These are phyloP conservation scores for Naganishia sp. DNA, from an alignment of 1,284 basidiomycete species.

Conservation along the genomic window DNA sequence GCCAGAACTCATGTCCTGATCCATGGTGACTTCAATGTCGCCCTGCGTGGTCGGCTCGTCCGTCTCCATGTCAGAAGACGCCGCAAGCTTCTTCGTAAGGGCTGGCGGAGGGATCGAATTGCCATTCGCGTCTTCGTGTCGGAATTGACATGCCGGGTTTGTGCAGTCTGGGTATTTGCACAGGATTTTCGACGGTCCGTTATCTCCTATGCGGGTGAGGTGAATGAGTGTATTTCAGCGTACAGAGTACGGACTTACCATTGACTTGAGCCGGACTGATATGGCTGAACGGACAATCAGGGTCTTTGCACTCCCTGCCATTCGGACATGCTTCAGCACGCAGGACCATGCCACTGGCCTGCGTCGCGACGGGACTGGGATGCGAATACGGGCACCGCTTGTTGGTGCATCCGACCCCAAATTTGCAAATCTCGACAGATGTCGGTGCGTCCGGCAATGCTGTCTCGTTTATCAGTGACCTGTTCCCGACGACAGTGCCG, in stretches of 20 bases:
- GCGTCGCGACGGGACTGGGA: constrained; percentile 87
- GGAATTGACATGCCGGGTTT: constrained; percentile 53
- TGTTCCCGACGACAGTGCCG: constrained; percentile 44
- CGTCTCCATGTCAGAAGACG: constrained; percentile 25
- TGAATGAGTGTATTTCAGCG: not conserved
- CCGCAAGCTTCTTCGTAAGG: constrained; percentile 35
- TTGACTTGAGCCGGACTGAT: constrained; percentile 78
- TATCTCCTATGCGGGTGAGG: not conserved
- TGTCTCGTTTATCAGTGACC: constrained; percentile 38
- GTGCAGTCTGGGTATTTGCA: constrained; percentile 55
- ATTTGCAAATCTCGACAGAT: constrained; percentile 74
- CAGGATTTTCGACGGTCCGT: constrained; percentile 48
- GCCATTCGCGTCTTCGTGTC: constrained; percentile 54
- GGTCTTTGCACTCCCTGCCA: constrained; percentile 80
- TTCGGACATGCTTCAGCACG: constrained; percentile 80
- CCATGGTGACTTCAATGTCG: constrained; percentile 31
- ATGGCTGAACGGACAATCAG: constrained; percentile 84
- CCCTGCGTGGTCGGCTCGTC: constrained; percentile 29
- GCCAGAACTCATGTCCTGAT: constrained; percentile 1
- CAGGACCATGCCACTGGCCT: constrained; percentile 85
- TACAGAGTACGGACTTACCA: constrained; percentile 40
- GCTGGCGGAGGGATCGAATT: constrained; percentile 52
- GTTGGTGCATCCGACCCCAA: constrained; percentile 82
- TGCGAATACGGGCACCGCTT: constrained; percentile 82
- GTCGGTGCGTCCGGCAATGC: constrained; percentile 46